A percentile compares a stretch with the other conserved stretches of the same genome.
These are phyloP conservation scores for Xylariomycetidae sp. DNA, from an alignment of 2,329 filamentous ascomycete genomes.

Conservation along the genomic window DNA sequence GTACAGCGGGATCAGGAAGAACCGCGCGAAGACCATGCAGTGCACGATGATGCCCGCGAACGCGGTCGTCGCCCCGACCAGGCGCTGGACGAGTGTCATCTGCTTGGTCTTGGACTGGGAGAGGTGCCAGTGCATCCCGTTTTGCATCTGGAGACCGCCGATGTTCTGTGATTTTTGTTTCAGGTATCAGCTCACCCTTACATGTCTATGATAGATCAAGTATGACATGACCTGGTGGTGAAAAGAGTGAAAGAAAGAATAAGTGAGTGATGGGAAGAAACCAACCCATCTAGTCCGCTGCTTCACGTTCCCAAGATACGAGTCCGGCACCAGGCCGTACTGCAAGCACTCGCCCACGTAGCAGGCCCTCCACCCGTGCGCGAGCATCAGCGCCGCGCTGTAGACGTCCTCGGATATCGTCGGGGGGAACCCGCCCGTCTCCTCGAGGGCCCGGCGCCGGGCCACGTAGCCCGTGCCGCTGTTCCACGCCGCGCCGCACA, in stretches of 20 bases:
- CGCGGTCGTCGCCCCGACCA: background rate
- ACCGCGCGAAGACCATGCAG: background rate
- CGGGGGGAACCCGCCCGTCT: slow-evolving; percentile 2
- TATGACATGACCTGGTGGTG: no score
- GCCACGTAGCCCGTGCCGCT: slow-evolving; percentile 4
- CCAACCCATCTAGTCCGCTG: slow-evolving; percentile 5
- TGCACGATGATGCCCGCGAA: background rate
- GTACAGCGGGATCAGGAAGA: background rate
- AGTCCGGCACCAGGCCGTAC: slow-evolving; percentile 1
- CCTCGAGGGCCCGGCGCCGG: slow-evolving; percentile 1
- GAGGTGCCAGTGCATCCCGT: background rate
- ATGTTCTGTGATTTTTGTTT: no score
- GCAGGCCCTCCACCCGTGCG: slow-evolving; percentile 2
- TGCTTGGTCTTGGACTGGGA: background rate
- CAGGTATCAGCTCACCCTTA: no score
- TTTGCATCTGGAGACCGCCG: background rate
- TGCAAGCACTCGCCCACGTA: slow-evolving; percentile 3
- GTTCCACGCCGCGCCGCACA: slow-evolving; percentile 2
- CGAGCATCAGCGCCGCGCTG: slow-evolving; percentile 2
- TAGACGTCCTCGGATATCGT: slow-evolving; percentile 3
- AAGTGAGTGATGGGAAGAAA: background rate
- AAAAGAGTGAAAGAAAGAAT: no score
- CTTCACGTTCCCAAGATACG: slow-evolving; percentile 4
- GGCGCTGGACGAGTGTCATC: background rate
- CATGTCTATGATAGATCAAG: no score